Conservation (phyloP, 2,329 filamentous ascomycete species). For the Aspergillus melleus region DNA sequence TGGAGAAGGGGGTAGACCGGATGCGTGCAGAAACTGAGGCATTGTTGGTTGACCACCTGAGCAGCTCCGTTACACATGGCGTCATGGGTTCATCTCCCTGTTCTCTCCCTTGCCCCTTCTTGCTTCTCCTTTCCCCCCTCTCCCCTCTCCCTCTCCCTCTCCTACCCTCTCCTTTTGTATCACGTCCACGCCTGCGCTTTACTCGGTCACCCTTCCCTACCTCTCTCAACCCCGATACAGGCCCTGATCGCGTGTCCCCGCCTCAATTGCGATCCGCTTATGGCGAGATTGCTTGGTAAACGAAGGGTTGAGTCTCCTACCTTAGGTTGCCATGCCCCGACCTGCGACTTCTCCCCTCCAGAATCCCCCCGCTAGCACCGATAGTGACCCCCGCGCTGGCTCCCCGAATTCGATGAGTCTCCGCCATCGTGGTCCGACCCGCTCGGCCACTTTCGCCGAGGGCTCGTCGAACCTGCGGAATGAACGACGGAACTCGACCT, state of each 20-base stretch:
- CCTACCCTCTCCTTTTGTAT: background rate
- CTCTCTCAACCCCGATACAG: too few relatives aligned
- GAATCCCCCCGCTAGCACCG: slow-evolving; percentile 10
- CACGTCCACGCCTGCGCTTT: too few relatives aligned
- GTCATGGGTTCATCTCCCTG: background rate
- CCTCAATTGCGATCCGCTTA: background rate
- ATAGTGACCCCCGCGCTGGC: slow-evolving; percentile 6
- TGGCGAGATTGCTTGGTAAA: too few relatives aligned
- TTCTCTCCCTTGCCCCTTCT: background rate
- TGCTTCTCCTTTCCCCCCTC: background rate
- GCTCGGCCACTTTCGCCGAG: slow-evolving; percentile 40
- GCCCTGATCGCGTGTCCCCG: background rate
- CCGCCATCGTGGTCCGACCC: slow-evolving; percentile 37
- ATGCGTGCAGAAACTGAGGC: background rate
- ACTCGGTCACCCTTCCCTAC: background rate
- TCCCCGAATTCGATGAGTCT: slow-evolving; percentile 24
- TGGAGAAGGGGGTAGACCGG: background rate
- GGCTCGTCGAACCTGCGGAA: slow-evolving; percentile 28
- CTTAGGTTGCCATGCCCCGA: slow-evolving; percentile 18
- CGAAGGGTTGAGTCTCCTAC: background rate
- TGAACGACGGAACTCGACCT: slow-evolving; percentile 70
- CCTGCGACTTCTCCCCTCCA: slow-evolving; percentile 18
- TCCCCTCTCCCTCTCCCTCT: background rate
- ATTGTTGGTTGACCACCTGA: background rate
- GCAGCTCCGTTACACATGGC: background rate